Conservation (phyloP, 2,329 filamentous ascomycete species). For the Pyricularia grisea region DNA sequence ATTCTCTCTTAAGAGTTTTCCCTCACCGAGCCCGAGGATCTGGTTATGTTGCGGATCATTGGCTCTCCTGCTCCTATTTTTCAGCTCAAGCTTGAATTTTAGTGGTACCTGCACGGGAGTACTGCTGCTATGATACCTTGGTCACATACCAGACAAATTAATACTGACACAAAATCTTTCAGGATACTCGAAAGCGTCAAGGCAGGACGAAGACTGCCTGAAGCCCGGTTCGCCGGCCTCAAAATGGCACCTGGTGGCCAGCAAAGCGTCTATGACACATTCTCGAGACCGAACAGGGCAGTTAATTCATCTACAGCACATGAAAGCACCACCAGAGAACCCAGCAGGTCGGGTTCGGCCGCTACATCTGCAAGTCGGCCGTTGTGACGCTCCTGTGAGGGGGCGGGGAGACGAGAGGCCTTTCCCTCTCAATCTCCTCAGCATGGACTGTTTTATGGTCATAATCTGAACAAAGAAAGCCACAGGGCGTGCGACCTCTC, state of each 20-base stretch:
- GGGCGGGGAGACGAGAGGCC: neutral
- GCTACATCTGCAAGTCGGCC: neutral
- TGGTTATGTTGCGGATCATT: neutral
- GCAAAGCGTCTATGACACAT: conserved; percentile 47
- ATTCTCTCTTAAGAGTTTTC: neutral
- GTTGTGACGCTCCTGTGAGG: neutral
- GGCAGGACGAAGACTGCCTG: conserved; percentile 62
- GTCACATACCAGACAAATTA: neutral
- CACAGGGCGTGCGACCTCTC: neutral
- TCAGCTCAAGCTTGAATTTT: neutral
- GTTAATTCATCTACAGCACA: neutral
- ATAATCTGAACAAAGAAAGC: neutral
- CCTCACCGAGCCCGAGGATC: neutral
- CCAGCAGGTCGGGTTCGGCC: neutral
- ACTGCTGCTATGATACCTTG: neutral
- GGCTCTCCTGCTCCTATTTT: neutral
- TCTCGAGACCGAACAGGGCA: conserved; percentile 4
- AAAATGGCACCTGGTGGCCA: conserved; percentile 54
- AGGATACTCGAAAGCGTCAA: conserved; percentile 81
- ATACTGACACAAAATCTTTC: neutral
- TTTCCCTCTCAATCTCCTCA: neutral
- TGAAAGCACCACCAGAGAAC: neutral
- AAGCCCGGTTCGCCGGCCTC: conserved; percentile 59
- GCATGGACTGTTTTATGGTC: neutral
- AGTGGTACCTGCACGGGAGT: neutral